Evolutionary conservation across 2,329 filamentous ascomycete species (phyloP).

Genomic region (Alternaria sp.): DNA sequence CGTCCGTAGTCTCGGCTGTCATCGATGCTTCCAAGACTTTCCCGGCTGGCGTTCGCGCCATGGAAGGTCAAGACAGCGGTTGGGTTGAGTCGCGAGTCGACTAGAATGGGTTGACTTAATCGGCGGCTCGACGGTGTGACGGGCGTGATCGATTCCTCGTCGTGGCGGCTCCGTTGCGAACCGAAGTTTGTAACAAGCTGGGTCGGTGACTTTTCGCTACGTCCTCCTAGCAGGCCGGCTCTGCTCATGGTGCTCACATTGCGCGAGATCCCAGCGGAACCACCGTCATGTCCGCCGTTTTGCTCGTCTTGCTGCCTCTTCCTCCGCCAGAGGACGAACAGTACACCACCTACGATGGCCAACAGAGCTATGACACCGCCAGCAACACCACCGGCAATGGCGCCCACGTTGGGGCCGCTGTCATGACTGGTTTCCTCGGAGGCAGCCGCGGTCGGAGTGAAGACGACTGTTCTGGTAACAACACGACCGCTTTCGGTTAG

Average conservation of each 20-base stretch:
- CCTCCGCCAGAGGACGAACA: constrained; percentile 51
- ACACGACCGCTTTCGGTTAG: constrained; percentile 53
- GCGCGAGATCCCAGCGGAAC: constrained; percentile 40
- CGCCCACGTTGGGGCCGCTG: constrained; percentile 44
- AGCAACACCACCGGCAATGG: constrained; percentile 56
- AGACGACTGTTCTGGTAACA: constrained; percentile 54
- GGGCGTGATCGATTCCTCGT: constrained; percentile 45
- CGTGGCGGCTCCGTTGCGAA: constrained; percentile 36
- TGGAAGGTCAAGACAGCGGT: constrained; percentile 54
- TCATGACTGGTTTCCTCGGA: constrained; percentile 15
- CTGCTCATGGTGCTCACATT: constrained; percentile 58
- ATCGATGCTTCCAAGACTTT: constrained; percentile 55
- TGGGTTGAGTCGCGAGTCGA: constrained; percentile 58
- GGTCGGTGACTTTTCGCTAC: constrained; percentile 32
- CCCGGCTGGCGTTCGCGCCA: constrained; percentile 51
- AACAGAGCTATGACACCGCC: constrained; percentile 48
- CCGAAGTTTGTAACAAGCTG: constrained; percentile 36
- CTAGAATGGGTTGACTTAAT: constrained; percentile 53
- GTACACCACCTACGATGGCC: constrained; percentile 43
- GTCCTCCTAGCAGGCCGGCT: constrained; percentile 50
- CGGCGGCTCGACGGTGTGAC: constrained; percentile 44
- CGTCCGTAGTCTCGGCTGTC: constrained; percentile 57
- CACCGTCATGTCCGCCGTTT: constrained; percentile 18
- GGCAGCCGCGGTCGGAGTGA: constrained; percentile 34
- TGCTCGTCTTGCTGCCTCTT: constrained; percentile 27